phyloP scores from a whole-genome alignment of 176 grass and related monocot genomes.

The maize (Zea mays) region Zm-B73-REFERENCE-NAM-5.0 NC_050103.1:128449501-128450000 shows the following conservation, averaged over 20 bases:
- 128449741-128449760: no score
- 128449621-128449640: constrained; percentile 39
- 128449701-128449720: neutral
- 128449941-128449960: constrained; percentile 44
- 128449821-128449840: neutral
- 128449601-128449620: constrained; percentile 8
- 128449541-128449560: constrained; percentile 26
- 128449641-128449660: constrained; percentile 3
- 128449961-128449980: constrained; percentile 23
- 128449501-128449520: neutral
- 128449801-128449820: no score
- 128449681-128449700: constrained; percentile 12
- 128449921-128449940: constrained; percentile 43
- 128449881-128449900: neutral
- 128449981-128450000: constrained; percentile 22
- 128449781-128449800: no score
- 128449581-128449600: neutral
- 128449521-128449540: neutral
- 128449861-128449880: neutral
- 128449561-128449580: neutral
- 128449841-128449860: neutral
- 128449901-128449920: constrained; percentile 6
- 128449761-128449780: no score
- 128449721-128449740: no score
- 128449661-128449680: constrained; percentile 25